phyloP scores from a whole-genome alignment of 768 basidiomycete species.

The Boletus pseudopeckii region DNA sequence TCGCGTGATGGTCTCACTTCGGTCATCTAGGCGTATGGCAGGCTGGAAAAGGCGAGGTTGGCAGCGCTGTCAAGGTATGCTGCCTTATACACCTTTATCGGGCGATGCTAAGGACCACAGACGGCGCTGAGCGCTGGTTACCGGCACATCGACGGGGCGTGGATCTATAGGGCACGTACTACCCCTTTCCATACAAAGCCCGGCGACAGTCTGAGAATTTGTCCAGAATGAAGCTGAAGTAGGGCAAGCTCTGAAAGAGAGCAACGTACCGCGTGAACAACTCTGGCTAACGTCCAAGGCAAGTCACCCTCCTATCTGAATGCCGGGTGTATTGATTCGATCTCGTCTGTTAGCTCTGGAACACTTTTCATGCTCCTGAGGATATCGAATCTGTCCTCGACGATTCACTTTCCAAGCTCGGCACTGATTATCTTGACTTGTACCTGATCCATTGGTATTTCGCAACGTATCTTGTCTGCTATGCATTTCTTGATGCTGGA shows the following conservation, averaged over 20 bases:
- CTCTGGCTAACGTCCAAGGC: slow-evolving; percentile 68
- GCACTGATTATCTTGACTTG: slow-evolving; percentile 71
- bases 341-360: slow-evolving; percentile 54
- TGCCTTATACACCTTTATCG: no score
- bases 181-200: neutral
- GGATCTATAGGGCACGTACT: slow-evolving; percentile 56
- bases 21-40: slow-evolving; percentile 56
- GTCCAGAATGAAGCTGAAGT: slow-evolving; percentile 68
- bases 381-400: slow-evolving; percentile 67
- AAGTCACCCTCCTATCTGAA: neutral
- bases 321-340: neutral
- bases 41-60: slow-evolving; percentile 55
- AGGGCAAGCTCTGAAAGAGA: slow-evolving; percentile 56
- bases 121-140: slow-evolving; percentile 61
- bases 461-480: neutral
- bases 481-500: neutral
- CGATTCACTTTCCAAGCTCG: slow-evolving; percentile 58
- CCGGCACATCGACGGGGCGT: slow-evolving; percentile 71
- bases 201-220: slow-evolving; percentile 3
- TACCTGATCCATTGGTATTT: slow-evolving; percentile 78
- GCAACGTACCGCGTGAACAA: slow-evolving; percentile 57
- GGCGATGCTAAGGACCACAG: slow-evolving; percentile 25
- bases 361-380: slow-evolving; percentile 69
- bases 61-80: slow-evolving; percentile 58
- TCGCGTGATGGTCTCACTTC: slow-evolving; percentile 1